phyloP scores from a whole-genome alignment of 164 flowering plant genomes.

The Echeveria elegans region DNA sequence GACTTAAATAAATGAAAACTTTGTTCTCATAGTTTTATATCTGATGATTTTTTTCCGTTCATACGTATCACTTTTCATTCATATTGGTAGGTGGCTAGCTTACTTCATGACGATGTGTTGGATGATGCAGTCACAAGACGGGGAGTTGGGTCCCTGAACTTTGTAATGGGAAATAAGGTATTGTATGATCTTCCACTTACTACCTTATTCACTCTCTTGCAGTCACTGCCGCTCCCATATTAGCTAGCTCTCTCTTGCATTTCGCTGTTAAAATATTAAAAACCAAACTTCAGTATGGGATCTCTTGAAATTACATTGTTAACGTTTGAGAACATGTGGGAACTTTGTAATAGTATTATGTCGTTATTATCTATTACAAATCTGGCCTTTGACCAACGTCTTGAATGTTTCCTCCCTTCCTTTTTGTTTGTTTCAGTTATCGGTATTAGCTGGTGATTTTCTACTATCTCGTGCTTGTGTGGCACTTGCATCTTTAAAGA shows the following conservation, averaged over 20 bases:
- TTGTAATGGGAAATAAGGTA: slow-evolving; percentile 96
- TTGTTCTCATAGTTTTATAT: not conserved
- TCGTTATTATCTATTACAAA: not conserved
- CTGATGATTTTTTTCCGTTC: not conserved
- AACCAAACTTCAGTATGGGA: not conserved
- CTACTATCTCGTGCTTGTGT: slow-evolving; percentile 41
- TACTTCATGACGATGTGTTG: slow-evolving; percentile 95
- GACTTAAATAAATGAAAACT: not conserved
- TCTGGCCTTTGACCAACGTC: not conserved
- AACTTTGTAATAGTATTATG: not conserved
- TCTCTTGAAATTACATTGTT: not conserved
- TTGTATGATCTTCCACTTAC: not conserved
- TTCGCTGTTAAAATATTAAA: not conserved
- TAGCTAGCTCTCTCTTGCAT: not conserved
- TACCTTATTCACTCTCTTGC: not conserved
- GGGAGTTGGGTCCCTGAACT: slow-evolving; percentile 84
- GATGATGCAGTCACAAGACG: slow-evolving; percentile 98
- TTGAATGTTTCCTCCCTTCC: not conserved
- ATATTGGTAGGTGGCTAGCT: slow-evolving; percentile 77
- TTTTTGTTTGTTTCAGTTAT: slow-evolving; percentile 32
- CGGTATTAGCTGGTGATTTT: slow-evolving; percentile 95
- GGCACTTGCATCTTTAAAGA: slow-evolving; percentile 9
- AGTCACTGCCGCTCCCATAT: not conserved
- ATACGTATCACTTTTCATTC: not conserved
- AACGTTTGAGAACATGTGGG: not conserved